Evolutionary conservation across 1,139 yeast genomes (phyloP).

Genomic region (Pichia sp.): DNA sequence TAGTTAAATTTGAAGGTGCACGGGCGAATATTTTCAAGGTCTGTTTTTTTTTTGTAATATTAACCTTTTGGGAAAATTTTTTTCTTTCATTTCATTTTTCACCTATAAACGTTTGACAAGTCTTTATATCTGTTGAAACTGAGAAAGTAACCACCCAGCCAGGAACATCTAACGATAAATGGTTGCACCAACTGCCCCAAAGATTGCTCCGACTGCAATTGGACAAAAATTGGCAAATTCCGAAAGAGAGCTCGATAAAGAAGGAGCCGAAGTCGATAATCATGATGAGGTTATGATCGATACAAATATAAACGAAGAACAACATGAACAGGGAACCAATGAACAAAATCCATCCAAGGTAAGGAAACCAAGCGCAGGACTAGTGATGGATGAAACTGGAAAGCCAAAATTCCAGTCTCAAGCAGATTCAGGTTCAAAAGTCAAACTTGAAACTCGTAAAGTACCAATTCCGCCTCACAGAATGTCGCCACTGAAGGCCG

Average conservation of each 20-base stretch:
- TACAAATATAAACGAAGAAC: slow-evolving; percentile 39
- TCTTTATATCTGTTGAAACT: no score
- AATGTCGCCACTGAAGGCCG: slow-evolving; percentile 83
- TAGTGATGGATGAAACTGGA: slow-evolving; percentile 80
- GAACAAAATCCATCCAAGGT: slow-evolving; percentile 35
- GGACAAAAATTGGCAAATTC: not conserved
- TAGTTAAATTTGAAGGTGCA: not conserved
- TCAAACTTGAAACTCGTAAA: slow-evolving; percentile 79
- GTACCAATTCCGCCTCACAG: slow-evolving; percentile 95
- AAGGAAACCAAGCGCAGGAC: slow-evolving; percentile 35
- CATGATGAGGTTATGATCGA: slow-evolving; percentile 69
- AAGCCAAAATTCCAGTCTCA: slow-evolving; percentile 85
- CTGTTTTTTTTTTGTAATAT: not conserved
- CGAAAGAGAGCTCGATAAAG: not conserved
- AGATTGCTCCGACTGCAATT: slow-evolving; percentile 23
- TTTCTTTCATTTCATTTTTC: not conserved
- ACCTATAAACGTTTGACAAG: not conserved
- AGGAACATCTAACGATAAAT: no score
- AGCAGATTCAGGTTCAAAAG: slow-evolving; percentile 58
- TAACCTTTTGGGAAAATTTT: slow-evolving; percentile 5
- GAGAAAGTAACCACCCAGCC: no score
- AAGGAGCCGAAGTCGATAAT: slow-evolving; percentile 10
- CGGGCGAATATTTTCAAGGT: not conserved
- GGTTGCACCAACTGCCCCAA: slow-evolving; percentile 41
- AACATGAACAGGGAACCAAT: slow-evolving; percentile 24